Evolutionary conservation across 257 asterid species (phyloP).

Genomic region (Euphrasia confusa): DNA sequence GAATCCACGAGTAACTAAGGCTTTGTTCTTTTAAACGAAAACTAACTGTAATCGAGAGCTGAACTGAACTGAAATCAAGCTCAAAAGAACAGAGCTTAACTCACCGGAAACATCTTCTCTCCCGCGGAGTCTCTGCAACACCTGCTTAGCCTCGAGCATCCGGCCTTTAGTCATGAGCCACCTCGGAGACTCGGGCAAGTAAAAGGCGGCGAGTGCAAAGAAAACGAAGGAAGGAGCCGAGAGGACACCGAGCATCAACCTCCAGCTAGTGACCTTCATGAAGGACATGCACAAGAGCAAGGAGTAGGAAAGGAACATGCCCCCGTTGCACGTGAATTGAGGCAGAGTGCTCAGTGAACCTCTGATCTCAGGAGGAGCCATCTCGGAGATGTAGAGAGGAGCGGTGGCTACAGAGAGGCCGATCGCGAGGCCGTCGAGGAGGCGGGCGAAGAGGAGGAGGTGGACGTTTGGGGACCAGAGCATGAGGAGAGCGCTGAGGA

Average conservation of each 20-base stretch:
- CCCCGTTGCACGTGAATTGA: conserved; percentile 64
- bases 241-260: conserved; percentile 79
- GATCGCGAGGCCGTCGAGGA: conserved; percentile 65
- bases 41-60: too few species aligned
- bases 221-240: conserved; percentile 59
- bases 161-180: conserved; percentile 83
- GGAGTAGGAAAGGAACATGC: conserved; percentile 73
- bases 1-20: too few species aligned
- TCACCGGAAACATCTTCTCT: conserved; percentile 80
- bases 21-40: too few species aligned
- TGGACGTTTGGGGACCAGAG: conserved; percentile 66
- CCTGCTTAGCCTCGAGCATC: conserved; percentile 64
- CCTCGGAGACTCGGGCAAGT: conserved; percentile 80
- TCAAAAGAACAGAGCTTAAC: conserved; percentile 19
- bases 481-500: conserved; percentile 49
- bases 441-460: conserved; percentile 60
- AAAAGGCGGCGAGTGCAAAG: conserved; percentile 47
- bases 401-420: conserved; percentile 72
- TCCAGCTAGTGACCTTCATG: conserved; percentile 56
- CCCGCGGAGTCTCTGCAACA: conserved; percentile 67
- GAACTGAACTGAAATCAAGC: too few species aligned
- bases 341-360: conserved; percentile 74
- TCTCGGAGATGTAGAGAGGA: conserved; percentile 76
- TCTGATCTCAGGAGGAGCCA: conserved; percentile 75
- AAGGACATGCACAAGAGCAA: conserved; percentile 71